Percentiles rank a stretch among this genome's conserved stretches.
These are phyloP conservation scores for Aspergillus niger DNA, from an alignment of 2,329 filamentous ascomycete genomes.

Conservation along the genomic window DNA sequence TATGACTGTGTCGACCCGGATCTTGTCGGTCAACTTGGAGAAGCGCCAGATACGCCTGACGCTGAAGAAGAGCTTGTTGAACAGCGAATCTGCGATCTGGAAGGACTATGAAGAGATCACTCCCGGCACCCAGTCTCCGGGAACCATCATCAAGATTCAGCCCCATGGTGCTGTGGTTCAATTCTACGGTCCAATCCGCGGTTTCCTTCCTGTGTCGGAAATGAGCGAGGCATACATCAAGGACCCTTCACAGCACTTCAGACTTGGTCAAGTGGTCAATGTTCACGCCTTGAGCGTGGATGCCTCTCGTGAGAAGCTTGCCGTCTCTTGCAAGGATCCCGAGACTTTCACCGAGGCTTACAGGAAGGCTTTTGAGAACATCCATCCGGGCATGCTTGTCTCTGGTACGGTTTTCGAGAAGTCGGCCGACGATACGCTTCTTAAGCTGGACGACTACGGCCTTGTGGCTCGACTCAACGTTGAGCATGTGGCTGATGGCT, in stretches of 20 bases:
- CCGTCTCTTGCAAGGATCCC: constrained; percentile 92
- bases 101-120: constrained; percentile 73
- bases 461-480: constrained; percentile 77
- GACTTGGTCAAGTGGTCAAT: constrained; percentile 84
- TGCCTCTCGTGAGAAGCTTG: constrained; percentile 67
- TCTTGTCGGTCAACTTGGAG: constrained; percentile 74
- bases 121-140: constrained; percentile 76
- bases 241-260: constrained; percentile 87
- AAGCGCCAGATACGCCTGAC: constrained; percentile 83
- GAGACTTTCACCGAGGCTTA: constrained; percentile 77
- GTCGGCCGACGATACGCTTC: constrained; percentile 70
- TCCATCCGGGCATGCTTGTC: constrained; percentile 74
- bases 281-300: constrained; percentile 85
- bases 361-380: constrained; percentile 67
- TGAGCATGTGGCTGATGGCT: constrained; percentile 83
- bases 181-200: constrained; percentile 82
- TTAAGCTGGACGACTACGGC: constrained; percentile 73
- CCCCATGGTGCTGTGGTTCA: constrained; percentile 81
- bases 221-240: constrained; percentile 98
- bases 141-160: constrained; percentile 82
- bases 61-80: constrained; percentile 90
- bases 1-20: constrained; percentile 77
- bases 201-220: constrained; percentile 88
- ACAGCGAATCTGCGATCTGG: constrained; percentile 80
- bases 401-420: constrained; percentile 80